Percentiles rank a stretch among this genome's conserved stretches.
phyloP scores from a whole-genome alignment of 371 early-diverging fungal species.

The Mortierella sp. region DNA sequence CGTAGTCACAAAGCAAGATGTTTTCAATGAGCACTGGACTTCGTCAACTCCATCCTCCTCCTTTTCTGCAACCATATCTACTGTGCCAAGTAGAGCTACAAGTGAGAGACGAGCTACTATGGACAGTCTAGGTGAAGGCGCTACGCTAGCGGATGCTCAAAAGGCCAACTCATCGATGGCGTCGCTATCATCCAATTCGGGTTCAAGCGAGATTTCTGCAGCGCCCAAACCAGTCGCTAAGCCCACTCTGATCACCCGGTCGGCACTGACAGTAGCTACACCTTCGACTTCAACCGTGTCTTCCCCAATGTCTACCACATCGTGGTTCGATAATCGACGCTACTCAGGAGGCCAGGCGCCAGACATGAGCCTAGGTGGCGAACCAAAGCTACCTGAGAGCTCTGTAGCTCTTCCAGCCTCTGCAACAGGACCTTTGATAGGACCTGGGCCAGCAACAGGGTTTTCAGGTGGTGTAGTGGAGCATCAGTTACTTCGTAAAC shows the following conservation, averaged over 20 bases:
- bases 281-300: conserved; percentile 49
- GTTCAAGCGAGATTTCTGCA: conserved; percentile 15
- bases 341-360: conserved; percentile 10
- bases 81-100: conserved; percentile 10
- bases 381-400: neutral
- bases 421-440: conserved; percentile 1
- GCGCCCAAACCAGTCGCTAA: conserved; percentile 19
- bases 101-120: conserved; percentile 18
- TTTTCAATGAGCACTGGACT: conserved; percentile 44
- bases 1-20: conserved; percentile 43
- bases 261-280: conserved; percentile 32
- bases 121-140: conserved; percentile 3
- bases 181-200: conserved; percentile 22
- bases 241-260: conserved; percentile 36
- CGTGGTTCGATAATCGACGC: conserved; percentile 37
- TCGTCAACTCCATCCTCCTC: conserved; percentile 28
- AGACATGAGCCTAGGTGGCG: neutral
- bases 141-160: neutral
- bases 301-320: conserved; percentile 40
- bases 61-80: conserved; percentile 17
- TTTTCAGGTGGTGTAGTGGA: neutral
- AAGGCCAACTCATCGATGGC: conserved; percentile 14
- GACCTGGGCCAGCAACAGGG: neutral
- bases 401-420: neutral
- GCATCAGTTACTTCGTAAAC: conserved; percentile 4